Base-by-base conservation (phyloP, 1,139 yeast genomes). In the Debaryomyces sp. region DNA sequence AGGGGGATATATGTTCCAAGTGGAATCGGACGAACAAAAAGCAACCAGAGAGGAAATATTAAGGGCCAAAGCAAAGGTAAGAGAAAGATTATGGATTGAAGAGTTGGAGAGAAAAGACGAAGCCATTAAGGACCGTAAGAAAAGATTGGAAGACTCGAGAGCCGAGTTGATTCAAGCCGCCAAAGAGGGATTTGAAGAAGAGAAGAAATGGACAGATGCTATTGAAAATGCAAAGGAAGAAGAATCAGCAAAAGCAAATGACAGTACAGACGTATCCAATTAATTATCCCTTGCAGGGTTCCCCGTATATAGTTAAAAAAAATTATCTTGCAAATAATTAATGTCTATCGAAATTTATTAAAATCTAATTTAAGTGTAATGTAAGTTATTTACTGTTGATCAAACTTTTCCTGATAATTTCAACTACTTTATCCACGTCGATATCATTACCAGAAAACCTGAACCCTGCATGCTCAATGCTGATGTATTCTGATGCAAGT, bases 61-160 rank as follows among this genome's bases (percentile, higher is more conserved):
- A 62, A 75, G 83, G 54, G 89, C 78, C 66, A 88, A 80, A 82
- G 96, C 98, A 37, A 87, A 87, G 65, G 71, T 82, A 61, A 84
- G 98, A 73, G 97, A 91, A 63, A 77, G 75, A 59, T 66, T 91
- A 59, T 91, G 98, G 98, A 87, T 91, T 55, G 91, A 89, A 63
- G 98, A 91, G 65, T 77, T 91, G 64, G 81, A 91, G 63, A 81
- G 96, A 71, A 80, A 96, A 64, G 97, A 91, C 64, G 78, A 70
- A 7, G 85, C 82, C 50, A 82, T 86, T 49, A 85, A 87, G 64
- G 84, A 78, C 53, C 77, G 92, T 61, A 84, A 80, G 68, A 69
- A 73, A 52, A 61, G 80, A 50, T 60, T 70, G 49, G 76, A 72
- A 52, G 72, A 73, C 35, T 68, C 76, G 35, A 66, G 62, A 52